Conservation (phyloP, 2,329 filamentous ascomycete genomes). For the Aspergillus neotritici region DNA sequence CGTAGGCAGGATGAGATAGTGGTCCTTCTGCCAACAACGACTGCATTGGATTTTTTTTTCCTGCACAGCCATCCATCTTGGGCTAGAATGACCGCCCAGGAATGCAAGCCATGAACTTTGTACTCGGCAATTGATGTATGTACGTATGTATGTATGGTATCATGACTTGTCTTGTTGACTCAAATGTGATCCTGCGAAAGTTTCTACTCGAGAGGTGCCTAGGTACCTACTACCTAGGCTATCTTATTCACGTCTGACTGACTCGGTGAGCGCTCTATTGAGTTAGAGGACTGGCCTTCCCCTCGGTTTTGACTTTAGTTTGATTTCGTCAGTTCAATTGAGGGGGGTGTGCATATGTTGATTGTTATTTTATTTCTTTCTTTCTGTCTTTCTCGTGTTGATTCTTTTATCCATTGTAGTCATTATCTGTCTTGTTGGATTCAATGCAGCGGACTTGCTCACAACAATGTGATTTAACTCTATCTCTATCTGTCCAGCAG, state of each 20-base stretch:
- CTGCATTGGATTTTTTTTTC: background rate
- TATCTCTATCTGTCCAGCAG: too few relatives aligned
- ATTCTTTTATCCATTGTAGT: too few relatives aligned
- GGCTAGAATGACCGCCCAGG: slow-evolving; percentile 1
- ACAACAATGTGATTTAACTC: too few relatives aligned
- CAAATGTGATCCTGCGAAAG: slow-evolving; percentile 6
- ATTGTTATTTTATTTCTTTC: too few relatives aligned
- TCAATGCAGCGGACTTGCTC: too few relatives aligned
- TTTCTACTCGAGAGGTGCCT: slow-evolving; percentile 9
- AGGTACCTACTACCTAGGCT: slow-evolving; percentile 2
- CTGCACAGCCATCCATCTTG: slow-evolving; percentile 5
- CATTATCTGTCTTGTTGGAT: too few relatives aligned
- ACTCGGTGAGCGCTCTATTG: background rate
- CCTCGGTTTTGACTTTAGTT: too few relatives aligned
- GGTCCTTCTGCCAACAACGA: too few relatives aligned
- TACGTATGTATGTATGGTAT: background rate
- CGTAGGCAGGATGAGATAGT: background rate
- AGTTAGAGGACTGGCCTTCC: too few relatives aligned
- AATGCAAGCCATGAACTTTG: slow-evolving; percentile 17
- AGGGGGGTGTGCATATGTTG: too few relatives aligned
- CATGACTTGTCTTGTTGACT: slow-evolving; percentile 8
- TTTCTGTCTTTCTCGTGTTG: too few relatives aligned
- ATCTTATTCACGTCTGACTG: background rate
- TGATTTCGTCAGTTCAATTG: too few relatives aligned
- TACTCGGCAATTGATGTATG: slow-evolving; percentile 4